Percentiles rank a stretch among this genome's conserved stretches.
phyloP scores from a whole-genome alignment of 148 eudicot species.

The Euryodendron excelsum region DNA sequence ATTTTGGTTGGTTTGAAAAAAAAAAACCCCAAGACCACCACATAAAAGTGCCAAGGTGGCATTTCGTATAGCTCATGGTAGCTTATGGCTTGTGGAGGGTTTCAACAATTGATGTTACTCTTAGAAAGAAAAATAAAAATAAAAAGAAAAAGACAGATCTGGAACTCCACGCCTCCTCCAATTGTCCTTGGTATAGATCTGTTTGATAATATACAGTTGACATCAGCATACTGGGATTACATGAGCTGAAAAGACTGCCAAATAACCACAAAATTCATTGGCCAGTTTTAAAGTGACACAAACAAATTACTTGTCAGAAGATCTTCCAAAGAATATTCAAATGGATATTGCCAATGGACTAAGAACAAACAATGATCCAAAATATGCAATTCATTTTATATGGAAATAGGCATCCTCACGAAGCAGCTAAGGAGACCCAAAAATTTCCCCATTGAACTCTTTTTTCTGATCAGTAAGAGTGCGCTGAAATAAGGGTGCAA shows the following conservation, averaged over 20 bases:
- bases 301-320: background rate
- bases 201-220: slow-evolving; percentile 92
- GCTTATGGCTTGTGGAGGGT: background rate
- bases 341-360: background rate
- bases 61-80: too few relatives aligned
- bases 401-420: background rate
- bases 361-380: background rate
- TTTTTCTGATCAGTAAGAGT: too few relatives aligned
- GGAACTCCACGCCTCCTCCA: slow-evolving; percentile 67
- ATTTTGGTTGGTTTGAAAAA: too few relatives aligned
- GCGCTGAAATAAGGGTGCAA: too few relatives aligned
- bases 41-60: too few relatives aligned
- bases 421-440: background rate
- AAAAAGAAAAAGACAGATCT: slow-evolving; percentile 5
- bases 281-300: background rate
- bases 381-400: slow-evolving; percentile 4
- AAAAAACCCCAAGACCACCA: too few relatives aligned
- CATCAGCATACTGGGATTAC: slow-evolving; percentile 72
- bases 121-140: background rate
- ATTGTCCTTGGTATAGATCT: slow-evolving; percentile 66
- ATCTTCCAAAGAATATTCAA: background rate
- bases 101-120: background rate
- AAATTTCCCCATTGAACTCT: background rate
- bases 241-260: slow-evolving; percentile 82
- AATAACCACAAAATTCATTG: slow-evolving; percentile 4